Percentiles rank a stretch among this genome's conserved stretches.
These are phyloP conservation scores for Thelonectria rubi DNA, from an alignment of 2,329 filamentous ascomycete species.

Conservation along the genomic window DNA sequence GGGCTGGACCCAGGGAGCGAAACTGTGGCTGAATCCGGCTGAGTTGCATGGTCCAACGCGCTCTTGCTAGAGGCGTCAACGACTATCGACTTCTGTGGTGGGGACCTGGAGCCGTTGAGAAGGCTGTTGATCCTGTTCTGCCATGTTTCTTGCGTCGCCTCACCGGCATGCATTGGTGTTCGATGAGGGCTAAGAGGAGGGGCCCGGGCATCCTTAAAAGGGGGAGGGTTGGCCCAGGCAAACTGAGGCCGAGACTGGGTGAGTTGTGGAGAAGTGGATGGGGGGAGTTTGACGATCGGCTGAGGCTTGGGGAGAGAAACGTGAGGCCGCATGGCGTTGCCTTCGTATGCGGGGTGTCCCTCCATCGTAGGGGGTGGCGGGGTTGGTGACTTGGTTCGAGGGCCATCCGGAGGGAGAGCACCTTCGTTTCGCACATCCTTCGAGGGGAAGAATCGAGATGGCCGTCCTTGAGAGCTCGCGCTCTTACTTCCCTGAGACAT, in stretches of 20 bases:
- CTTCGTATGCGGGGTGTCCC: slow-evolving; percentile 77
- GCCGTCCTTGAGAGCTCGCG: slow-evolving; percentile 57
- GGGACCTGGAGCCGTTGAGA: slow-evolving; percentile 72
- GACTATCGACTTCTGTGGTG: slow-evolving; percentile 65
- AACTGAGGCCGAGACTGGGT: slow-evolving; percentile 41
- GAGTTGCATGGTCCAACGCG: slow-evolving; percentile 65
- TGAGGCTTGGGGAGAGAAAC: slow-evolving; percentile 75
- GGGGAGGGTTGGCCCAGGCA: slow-evolving; percentile 49
- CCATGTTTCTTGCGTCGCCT: slow-evolving; percentile 65
- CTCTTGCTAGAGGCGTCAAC: slow-evolving; percentile 75
- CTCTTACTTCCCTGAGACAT: slow-evolving; percentile 42
- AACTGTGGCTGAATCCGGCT: slow-evolving; percentile 69
- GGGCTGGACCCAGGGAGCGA: slow-evolving; percentile 62
- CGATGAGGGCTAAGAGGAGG: slow-evolving; percentile 36
- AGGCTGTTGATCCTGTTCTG: slow-evolving; percentile 86
- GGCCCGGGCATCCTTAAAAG: slow-evolving; percentile 45
- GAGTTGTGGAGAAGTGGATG: slow-evolving; percentile 49
- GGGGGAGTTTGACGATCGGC: slow-evolving; percentile 84
- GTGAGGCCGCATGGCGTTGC: slow-evolving; percentile 70
- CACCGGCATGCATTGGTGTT: slow-evolving; percentile 41
- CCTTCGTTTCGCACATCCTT: slow-evolving; percentile 59
- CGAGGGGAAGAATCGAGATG: slow-evolving; percentile 70
- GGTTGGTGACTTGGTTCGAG: slow-evolving; percentile 66
- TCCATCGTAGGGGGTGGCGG: slow-evolving; percentile 77
- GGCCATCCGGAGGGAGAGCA: slow-evolving; percentile 47